Percentiles rank a stretch among this genome's conserved stretches.
Evolutionary conservation across 495 filamentous ascomycete species (phyloP).

Genomic region (Annulohypoxylon maeteangense): DNA sequence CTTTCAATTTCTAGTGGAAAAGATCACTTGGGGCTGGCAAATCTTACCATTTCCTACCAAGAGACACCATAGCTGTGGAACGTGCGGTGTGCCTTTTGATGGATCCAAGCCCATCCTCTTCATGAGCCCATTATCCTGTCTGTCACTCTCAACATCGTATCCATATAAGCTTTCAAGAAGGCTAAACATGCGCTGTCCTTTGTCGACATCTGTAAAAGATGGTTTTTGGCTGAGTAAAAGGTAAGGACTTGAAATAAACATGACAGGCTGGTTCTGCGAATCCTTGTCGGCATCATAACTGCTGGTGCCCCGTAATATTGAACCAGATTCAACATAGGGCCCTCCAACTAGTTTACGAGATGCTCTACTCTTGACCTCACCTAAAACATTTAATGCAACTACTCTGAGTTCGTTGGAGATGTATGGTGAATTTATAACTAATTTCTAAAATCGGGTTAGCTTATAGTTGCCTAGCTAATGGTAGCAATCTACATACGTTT

Average conservation of each 20-base stretch:
- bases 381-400: neutral
- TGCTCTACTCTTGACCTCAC: neutral
- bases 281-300: neutral
- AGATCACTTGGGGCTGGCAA: neutral
- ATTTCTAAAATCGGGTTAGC: neutral
- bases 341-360: neutral
- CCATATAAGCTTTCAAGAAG: constrained; percentile 3
- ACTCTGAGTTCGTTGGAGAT: neutral
- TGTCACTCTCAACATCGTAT: constrained; percentile 2
- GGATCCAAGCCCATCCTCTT: neutral
- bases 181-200: neutral
- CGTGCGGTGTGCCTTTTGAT: neutral
- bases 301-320: neutral
- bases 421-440: constrained; percentile 2
- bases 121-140: neutral
- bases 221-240: neutral
- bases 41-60: constrained; percentile 2
- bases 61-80: constrained; percentile 2
- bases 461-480: neutral
- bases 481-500: neutral
- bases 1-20: neutral
- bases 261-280: neutral
- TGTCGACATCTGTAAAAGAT: neutral
- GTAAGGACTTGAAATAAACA: constrained; percentile 1
- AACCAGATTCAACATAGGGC: neutral